These are phyloP conservation scores for Globisporangium heterothallicum DNA, from an alignment of 352 stramenopile species.

Conservation along the genomic window DNA sequence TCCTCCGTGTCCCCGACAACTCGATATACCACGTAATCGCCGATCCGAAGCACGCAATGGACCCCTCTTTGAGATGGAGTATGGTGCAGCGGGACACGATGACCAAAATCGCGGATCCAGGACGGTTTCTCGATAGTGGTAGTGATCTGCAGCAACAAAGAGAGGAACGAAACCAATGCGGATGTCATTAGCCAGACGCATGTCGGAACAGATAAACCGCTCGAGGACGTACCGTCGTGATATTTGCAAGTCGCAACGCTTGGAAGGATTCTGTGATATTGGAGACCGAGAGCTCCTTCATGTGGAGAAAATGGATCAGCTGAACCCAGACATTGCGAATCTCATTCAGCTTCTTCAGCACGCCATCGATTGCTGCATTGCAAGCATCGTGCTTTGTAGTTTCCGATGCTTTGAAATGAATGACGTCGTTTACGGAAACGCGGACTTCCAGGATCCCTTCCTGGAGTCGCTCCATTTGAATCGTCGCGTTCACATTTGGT, in stretches of 20 bases:
- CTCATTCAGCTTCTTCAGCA: conserved; percentile 43
- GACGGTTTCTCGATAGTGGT: conserved; percentile 27
- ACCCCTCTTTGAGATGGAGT: conserved; percentile 13
- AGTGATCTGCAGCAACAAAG: conserved; percentile 28
- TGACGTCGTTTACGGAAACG: conserved; percentile 60
- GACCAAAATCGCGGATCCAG: not conserved
- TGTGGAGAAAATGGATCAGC: conserved; percentile 68
- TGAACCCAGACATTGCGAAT: conserved; percentile 57
- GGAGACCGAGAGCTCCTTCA: conserved; percentile 42
- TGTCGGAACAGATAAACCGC: not conserved
- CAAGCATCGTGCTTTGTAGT: conserved; percentile 54
- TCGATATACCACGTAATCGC: conserved; percentile 38
- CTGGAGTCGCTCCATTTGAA: conserved; percentile 53
- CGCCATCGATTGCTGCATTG: conserved; percentile 52
- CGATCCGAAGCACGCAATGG: conserved; percentile 36
- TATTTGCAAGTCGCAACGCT: conserved; percentile 55
- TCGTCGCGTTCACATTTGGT: conserved; percentile 62
- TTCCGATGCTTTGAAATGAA: conserved; percentile 37
- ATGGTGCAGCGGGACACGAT: conserved; percentile 1
- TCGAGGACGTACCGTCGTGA: conserved; percentile 42
- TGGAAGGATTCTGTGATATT: conserved; percentile 57
- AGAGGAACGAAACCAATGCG: not conserved
- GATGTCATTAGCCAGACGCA: not conserved
- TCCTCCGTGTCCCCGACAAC: conserved; percentile 43
- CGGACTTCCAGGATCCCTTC: conserved; percentile 54